Evolutionary conservation across 2,329 filamentous ascomycete species (phyloP).

Genomic region (Penicillium sp.): DNA sequence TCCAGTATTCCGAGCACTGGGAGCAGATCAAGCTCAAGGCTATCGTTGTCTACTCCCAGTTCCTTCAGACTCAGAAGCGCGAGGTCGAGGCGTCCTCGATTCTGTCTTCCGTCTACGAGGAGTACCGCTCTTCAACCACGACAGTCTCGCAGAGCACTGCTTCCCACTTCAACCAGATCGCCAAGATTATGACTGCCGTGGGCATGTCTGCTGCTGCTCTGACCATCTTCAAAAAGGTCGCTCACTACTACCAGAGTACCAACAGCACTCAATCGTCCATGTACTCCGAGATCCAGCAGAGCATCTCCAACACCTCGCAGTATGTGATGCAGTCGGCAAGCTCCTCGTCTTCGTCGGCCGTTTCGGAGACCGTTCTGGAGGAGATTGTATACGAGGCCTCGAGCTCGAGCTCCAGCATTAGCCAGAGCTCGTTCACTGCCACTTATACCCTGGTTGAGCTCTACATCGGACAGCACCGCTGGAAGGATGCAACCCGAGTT

Average conservation of each 20-base stretch:
- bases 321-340: slow-evolving; percentile 42
- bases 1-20: slow-evolving; percentile 44
- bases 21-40: slow-evolving; percentile 50
- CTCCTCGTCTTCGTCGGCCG: slow-evolving; percentile 33
- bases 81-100: slow-evolving; percentile 47
- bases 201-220: slow-evolving; percentile 47
- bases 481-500: slow-evolving; percentile 47
- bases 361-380: slow-evolving; percentile 45
- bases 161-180: slow-evolving; percentile 41
- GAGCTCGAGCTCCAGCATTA: slow-evolving; percentile 39
- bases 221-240: slow-evolving; percentile 47
- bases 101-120: slow-evolving; percentile 49
- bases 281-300: slow-evolving; percentile 46
- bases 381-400: slow-evolving; percentile 47
- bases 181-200: slow-evolving; percentile 48
- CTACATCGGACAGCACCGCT: slow-evolving; percentile 49
- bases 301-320: slow-evolving; percentile 43
- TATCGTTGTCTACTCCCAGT: slow-evolving; percentile 48
- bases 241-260: slow-evolving; percentile 39
- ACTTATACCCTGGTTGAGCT: slow-evolving; percentile 40
- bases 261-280: slow-evolving; percentile 31
- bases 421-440: slow-evolving; percentile 43
- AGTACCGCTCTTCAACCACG: slow-evolving; percentile 48
- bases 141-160: slow-evolving; percentile 40
- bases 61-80: slow-evolving; percentile 48